A percentile compares a stretch with the other conserved stretches of the same genome.
These are phyloP conservation scores for Elsinoe ampelina DNA, from an alignment of 2,329 filamentous ascomycete genomes.

Conservation along the genomic window DNA sequence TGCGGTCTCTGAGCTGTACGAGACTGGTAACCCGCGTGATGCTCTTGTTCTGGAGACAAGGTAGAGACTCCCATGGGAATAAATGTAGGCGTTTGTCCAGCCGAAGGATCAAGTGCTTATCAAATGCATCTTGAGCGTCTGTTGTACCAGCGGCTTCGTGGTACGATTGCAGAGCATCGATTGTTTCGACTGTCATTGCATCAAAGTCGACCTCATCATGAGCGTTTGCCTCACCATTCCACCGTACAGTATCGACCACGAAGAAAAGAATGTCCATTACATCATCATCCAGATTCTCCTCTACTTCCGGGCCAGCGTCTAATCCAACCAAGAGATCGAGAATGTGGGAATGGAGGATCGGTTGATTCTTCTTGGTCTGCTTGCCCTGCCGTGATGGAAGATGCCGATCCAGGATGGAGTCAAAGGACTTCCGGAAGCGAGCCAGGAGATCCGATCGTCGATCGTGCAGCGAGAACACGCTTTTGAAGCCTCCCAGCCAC, in stretches of 20 bases:
- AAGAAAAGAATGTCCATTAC: slow-evolving; percentile 93
- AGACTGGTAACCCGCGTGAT: slow-evolving; percentile 85
- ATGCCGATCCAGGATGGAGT: slow-evolving; percentile 70
- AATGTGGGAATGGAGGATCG: slow-evolving; percentile 56
- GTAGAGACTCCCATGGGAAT: slow-evolving; percentile 93
- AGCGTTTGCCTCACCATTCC: slow-evolving; percentile 90
- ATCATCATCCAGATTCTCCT: slow-evolving; percentile 71
- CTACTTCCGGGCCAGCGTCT: slow-evolving; percentile 59
- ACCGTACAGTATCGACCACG: slow-evolving; percentile 90
- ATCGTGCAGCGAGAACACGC: slow-evolving; percentile 74
- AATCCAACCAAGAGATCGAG: slow-evolving; percentile 83
- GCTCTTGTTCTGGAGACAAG: slow-evolving; percentile 68
- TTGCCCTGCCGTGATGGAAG: slow-evolving; percentile 67
- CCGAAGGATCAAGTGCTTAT: slow-evolving; percentile 71
- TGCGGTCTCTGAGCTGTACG: slow-evolving; percentile 66
- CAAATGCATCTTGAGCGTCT: slow-evolving; percentile 18
- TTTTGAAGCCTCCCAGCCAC: slow-evolving; percentile 91
- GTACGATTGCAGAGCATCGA: slow-evolving; percentile 75
- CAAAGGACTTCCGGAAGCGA: slow-evolving; percentile 68
- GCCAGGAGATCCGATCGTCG: slow-evolving; percentile 56
- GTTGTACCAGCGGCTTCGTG: slow-evolving; percentile 43
- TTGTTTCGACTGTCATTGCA: slow-evolving; percentile 74
- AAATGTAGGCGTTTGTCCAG: slow-evolving; percentile 83
- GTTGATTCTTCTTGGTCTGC: slow-evolving; percentile 40
- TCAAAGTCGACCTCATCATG: slow-evolving; percentile 98